Conservation (phyloP, 345 rosid species). For the Linum tenue region DNA sequence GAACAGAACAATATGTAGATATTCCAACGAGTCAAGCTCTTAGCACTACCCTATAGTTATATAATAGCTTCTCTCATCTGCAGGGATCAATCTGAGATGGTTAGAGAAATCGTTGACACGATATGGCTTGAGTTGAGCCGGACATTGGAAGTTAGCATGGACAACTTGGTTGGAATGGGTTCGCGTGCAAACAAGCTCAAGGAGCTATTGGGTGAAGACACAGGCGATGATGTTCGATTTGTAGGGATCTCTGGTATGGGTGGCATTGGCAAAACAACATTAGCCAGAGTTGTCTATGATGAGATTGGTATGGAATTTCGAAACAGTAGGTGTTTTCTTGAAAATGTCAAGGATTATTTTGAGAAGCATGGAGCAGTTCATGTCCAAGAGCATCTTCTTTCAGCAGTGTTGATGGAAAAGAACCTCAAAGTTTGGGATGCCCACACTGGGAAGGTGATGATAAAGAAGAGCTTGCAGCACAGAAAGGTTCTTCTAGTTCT, state of each 20-base stretch:
- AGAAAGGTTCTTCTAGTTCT: constrained; percentile 6
- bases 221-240: not conserved
- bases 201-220: not conserved
- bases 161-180: constrained; percentile 6
- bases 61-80: not conserved
- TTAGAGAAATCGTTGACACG: not conserved
- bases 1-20: no score
- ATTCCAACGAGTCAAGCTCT: no score
- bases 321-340: constrained; percentile 7
- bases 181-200: not conserved
- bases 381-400: not conserved
- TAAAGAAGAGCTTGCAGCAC: not conserved
- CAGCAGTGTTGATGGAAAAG: not conserved
- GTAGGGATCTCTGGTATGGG: constrained; percentile 16
- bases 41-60: no score
- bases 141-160: not conserved
- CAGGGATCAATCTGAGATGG: not conserved
- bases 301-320: not conserved
- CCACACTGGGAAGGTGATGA: not conserved
- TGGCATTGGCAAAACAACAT: constrained; percentile 16
- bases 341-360: constrained; percentile 2
- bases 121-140: not conserved
- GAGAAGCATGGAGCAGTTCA: not conserved
- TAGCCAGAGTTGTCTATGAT: constrained; percentile 3
- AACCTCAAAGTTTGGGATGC: not conserved